Conservation (phyloP, 805 yeast species). For the Cyberlindnera galapagoensis region DNA sequence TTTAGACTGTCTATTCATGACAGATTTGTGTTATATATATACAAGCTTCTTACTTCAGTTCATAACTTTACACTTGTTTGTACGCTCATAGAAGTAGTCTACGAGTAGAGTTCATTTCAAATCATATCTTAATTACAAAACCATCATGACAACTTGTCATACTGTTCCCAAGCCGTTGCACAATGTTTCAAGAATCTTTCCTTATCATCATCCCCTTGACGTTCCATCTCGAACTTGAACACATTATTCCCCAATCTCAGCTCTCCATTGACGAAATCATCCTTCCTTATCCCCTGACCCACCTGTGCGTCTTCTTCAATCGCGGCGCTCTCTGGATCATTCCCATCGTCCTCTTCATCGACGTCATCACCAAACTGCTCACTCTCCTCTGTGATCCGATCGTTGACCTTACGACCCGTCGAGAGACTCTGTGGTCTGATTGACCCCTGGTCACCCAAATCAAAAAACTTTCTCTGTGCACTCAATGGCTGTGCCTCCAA, state of each 20-base stretch:
- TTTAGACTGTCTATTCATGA: too few relatives aligned
- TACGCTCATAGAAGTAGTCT: too few relatives aligned
- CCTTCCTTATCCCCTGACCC: slow-evolving; percentile 10
- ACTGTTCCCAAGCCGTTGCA: slow-evolving; percentile 31
- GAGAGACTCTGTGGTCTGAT: slow-evolving; percentile 12
- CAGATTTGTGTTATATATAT: too few relatives aligned
- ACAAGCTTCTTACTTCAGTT: too few relatives aligned
- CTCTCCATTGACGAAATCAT: slow-evolving; percentile 12
- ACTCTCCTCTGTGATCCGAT: slow-evolving; percentile 11
- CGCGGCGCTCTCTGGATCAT: slow-evolving; percentile 29
- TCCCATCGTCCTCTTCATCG: slow-evolving; percentile 18
- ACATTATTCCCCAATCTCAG: slow-evolving; percentile 16
- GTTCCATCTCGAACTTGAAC: slow-evolving; percentile 20
- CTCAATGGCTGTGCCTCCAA: slow-evolving; percentile 44
- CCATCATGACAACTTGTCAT: slow-evolving; percentile 6
- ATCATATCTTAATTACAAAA: too few relatives aligned
- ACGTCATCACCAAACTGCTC: slow-evolving; percentile 12
- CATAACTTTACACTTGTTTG: too few relatives aligned
- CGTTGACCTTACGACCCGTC: slow-evolving; percentile 1
- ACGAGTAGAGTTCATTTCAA: too few relatives aligned
- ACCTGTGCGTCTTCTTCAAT: slow-evolving; percentile 29
- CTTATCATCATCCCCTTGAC: slow-evolving; percentile 15
- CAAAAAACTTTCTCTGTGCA: slow-evolving; percentile 38
- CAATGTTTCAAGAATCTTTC: slow-evolving; percentile 28
- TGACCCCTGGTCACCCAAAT: slow-evolving; percentile 13